These are phyloP conservation scores for Geranium incanum DNA, from an alignment of 441 rosid species.

Conservation along the genomic window DNA sequence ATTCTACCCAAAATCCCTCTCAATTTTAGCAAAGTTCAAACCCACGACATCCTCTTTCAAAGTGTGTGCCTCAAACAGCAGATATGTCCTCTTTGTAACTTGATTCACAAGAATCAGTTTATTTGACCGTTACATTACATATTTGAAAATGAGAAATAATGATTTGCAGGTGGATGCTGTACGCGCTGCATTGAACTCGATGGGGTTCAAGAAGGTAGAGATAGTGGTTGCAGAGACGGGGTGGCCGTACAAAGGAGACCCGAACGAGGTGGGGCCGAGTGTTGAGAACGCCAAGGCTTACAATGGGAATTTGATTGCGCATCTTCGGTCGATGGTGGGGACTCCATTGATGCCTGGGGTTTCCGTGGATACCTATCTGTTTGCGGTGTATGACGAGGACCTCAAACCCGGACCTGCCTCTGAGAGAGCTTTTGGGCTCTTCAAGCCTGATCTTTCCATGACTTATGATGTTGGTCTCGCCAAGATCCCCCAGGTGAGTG, in stretches of 20 bases:
- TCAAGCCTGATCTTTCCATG: conserved; percentile 62
- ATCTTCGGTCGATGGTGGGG: conserved; percentile 68
- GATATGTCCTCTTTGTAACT: too few relatives aligned
- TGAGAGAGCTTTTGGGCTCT: conserved; percentile 69
- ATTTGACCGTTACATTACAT: not conserved
- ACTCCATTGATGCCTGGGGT: conserved; percentile 91
- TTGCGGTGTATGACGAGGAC: conserved; percentile 79
- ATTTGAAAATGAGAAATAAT: not conserved
- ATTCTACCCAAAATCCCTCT: too few relatives aligned
- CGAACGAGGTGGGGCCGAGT: conserved; percentile 56
- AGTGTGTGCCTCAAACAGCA: too few relatives aligned
- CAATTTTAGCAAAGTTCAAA: too few relatives aligned
- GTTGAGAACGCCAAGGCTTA: conserved; percentile 77
- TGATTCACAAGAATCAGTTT: not conserved
- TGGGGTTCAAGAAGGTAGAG: conserved; percentile 66
- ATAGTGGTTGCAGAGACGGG: conserved; percentile 91
- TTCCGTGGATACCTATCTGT: conserved; percentile 71
- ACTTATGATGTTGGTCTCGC: conserved; percentile 68
- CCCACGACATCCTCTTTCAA: too few relatives aligned
- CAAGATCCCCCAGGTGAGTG: conserved; percentile 18
- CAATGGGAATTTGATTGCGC: conserved; percentile 71
- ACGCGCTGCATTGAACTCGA: conserved; percentile 48
- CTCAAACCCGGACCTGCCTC: conserved; percentile 76
- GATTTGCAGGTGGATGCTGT: conserved; percentile 65
- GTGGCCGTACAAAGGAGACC: conserved; percentile 90